Base-by-base conservation (phyloP, 805 yeast species). In the Candida takata region DNA sequence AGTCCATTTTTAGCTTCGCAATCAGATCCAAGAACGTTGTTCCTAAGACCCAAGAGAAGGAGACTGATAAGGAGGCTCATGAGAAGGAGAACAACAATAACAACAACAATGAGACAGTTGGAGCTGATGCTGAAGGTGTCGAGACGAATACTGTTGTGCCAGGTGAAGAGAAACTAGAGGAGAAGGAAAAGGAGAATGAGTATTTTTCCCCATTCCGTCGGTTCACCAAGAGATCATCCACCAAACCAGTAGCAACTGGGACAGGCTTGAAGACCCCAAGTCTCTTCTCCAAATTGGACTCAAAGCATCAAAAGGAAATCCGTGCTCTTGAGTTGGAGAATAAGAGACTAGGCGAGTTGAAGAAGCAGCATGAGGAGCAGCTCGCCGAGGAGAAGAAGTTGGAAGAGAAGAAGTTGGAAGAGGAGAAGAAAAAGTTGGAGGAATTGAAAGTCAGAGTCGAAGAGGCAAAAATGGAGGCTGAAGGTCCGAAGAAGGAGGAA, bases 141-240 rank as follows among this genome's bases (percentile, higher is more conserved):
- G 18, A 19, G 16, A n/a, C n/a, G n/a, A n/a, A n/a, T n/a, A n/a
- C n/a, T n/a, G n/a, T n/a, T n/a, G n/a, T n/a, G n/a, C n/a, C n/a
- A n/a, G n/a, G n/a, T n/a, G n/a, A n/a, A n/a, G n/a, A n/a, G n/a
- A n/a, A n/a, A n/a, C n/a, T n/a, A n/a, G n/a, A n/a, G n/a, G n/a
- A n/a, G n/a, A n/a, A n/a, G 23, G 23, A 8, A 11, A 29, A 19
- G 26, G 35, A 24, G 24, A 26, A 33, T 24, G 36, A 40, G 18
- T 43, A 41, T 32, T 28, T 24, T 31, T 44, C 48, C n/a, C 48
- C 48, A 11, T 44, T 44, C 38, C 40, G 45, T 35, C 24, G 24
- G 24, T 14, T 15, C 18, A 29, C 35, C 12, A 36, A 36, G 37
- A 10, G 21, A 16, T 34, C 41, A 28, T 10, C 34, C 13, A 19